A percentile compares a stretch with the other conserved stretches of the same genome.
phyloP scores from a whole-genome alignment of 2,329 filamentous ascomycete genomes.

The Neurospora sp. region DNA sequence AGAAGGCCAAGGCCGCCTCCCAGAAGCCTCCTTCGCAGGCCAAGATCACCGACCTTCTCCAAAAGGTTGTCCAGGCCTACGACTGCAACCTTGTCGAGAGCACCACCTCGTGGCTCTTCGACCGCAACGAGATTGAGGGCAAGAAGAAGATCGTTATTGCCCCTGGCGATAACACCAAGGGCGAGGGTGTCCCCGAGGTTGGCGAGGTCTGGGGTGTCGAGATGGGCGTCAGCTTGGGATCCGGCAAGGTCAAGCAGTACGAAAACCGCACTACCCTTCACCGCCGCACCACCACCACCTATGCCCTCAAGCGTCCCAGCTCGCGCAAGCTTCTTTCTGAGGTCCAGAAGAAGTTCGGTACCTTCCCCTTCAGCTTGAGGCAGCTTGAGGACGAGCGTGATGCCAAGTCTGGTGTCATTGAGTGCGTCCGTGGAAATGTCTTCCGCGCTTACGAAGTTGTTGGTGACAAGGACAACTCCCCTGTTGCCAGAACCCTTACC shows the following conservation, averaged over 20 bases:
- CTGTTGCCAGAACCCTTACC: constrained; percentile 79
- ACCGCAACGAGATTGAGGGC: constrained; percentile 94
- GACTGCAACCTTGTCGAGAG: constrained; percentile 92
- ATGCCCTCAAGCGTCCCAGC: constrained; percentile 86
- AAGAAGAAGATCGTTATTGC: constrained; percentile 95
- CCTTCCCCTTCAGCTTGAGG: constrained; percentile 93
- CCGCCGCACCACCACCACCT: constrained; percentile 84
- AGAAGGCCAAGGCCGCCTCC: constrained; percentile 82
- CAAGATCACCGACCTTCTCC: constrained; percentile 77
- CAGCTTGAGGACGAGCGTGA: constrained; percentile 95
- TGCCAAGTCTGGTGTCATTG: constrained; percentile 90
- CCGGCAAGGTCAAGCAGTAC: constrained; percentile 89
- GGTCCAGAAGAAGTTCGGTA: constrained; percentile 93
- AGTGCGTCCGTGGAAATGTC: constrained; percentile 88
- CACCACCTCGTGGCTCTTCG: constrained; percentile 95
- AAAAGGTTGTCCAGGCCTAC: constrained; percentile 86
- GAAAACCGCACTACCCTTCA: constrained; percentile 85
- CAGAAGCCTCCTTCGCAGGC: constrained; percentile 76
- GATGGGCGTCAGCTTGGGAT: constrained; percentile 81
- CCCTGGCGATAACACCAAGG: constrained; percentile 77
- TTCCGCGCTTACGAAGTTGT: constrained; percentile 94
- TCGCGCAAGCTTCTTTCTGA: constrained; percentile 89
- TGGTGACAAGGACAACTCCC: constrained; percentile 79
- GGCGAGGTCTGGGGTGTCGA: constrained; percentile 98
- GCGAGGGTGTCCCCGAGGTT: constrained; percentile 79